A percentile compares a stretch with the other conserved stretches of the same genome.
Evolutionary conservation across 139 green algal genomes (phyloP).

Genomic region (Chlamydomonas sphaeroides): DNA sequence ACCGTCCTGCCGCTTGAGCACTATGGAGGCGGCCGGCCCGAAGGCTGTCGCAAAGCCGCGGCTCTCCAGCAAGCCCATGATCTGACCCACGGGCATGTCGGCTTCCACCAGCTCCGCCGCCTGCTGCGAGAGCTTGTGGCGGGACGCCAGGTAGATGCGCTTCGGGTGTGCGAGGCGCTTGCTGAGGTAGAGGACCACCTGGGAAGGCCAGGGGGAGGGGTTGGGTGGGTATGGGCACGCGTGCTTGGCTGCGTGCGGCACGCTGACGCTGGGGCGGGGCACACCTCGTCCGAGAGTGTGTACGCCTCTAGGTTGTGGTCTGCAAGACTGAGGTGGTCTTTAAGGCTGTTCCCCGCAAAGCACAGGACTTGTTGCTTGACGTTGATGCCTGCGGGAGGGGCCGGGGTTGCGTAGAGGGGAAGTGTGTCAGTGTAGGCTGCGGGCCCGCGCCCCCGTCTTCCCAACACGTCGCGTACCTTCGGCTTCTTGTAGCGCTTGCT

Average conservation of each 20-base stretch:
- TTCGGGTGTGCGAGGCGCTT: constrained; percentile 37
- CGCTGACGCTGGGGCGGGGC: neutral
- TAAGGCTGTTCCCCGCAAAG: constrained; percentile 55
- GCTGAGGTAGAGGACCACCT: constrained; percentile 61
- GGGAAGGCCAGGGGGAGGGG: neutral
- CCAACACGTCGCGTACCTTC: constrained; percentile 33
- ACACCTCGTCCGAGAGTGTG: constrained; percentile 58
- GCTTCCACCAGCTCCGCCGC: constrained; percentile 48
- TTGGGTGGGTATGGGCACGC: neutral
- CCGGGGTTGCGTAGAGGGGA: too few relatives aligned
- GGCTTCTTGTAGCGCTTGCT: constrained; percentile 42
- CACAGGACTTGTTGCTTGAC: constrained; percentile 59
- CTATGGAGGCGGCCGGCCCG: constrained; percentile 15
- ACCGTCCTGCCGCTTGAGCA: constrained; percentile 45
- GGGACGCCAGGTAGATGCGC: constrained; percentile 47
- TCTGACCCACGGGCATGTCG: constrained; percentile 32
- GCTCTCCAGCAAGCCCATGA: constrained; percentile 43
- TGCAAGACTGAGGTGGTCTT: constrained; percentile 53
- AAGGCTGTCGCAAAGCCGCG: constrained; percentile 45
- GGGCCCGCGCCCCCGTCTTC: too few relatives aligned
- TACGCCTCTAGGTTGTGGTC: constrained; percentile 58
- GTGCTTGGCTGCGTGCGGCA: neutral
- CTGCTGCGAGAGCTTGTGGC: constrained; percentile 38
- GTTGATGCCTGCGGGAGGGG: constrained; percentile 45
- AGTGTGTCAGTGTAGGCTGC: too few relatives aligned